Evolutionary conservation across 345 rosid genomes (phyloP), one percentile per base, ranked within the genome.

Genomic region (Eucalyptus regnans): DNA sequence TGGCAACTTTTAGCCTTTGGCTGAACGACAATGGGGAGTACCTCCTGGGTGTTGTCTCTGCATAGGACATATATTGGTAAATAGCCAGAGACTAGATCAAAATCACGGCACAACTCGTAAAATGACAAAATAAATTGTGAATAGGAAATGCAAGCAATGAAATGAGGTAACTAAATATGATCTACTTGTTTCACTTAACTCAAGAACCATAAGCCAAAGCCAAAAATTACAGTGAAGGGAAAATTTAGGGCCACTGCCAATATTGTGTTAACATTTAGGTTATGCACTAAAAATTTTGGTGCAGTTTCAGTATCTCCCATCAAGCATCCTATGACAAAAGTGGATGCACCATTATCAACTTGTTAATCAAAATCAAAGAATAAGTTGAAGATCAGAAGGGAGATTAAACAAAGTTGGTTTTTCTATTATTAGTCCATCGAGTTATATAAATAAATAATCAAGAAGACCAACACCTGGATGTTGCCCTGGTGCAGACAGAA

Each of bases 31-130:
- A 89, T 15, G 92, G 94, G 31, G 98, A 94, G 91, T 97, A 92
- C 88, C 99, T 96, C 88, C 99, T 93, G 33, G 99, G 99, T 20
- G 99, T 96, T 27, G 98, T 93, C 93, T 96, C 99, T 97, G 97
- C 91, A 88, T 64, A 41, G 91, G 87, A 90, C 15, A 68, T 31
- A 71, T 62, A 89, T 41, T 50, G 79, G 27, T 18, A 86, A 54
- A 51, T 56, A 87, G 48, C 49, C 49, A 60, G 86, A 71, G 58
- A 20, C 11, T 64, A 81, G 29, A 54, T 50, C 76, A 64, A 37
- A 50, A 86, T 50, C 79, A 62, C 8, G 51, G 29, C 31, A 29
- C 87, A n/a, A 49, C 44, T 88, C 25, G 52, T 81, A 50, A 48
- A 60, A 27, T 85, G 48, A 41, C 56, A 89, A 18, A 81, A 86